Percentiles rank a stretch among this genome's conserved stretches.
phyloP scores from a whole-genome alignment of 257 asterid genomes.

The Solanum dulcamara region DNA sequence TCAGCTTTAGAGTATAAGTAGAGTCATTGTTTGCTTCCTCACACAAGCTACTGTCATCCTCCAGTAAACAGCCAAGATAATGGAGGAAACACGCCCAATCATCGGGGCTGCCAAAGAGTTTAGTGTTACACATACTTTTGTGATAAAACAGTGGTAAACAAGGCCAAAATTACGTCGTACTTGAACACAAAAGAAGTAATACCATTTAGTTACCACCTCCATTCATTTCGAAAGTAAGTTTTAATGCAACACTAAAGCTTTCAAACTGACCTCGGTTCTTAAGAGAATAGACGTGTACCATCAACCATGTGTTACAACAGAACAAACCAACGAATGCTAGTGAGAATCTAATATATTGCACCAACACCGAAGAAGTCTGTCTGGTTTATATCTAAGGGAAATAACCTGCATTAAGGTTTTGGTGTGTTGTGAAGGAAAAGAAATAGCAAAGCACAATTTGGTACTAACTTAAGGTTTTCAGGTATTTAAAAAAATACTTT shows the following conservation, averaged over 20 bases:
- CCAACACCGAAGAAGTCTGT: not conserved
- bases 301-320: not conserved
- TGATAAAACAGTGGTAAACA: not conserved
- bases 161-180: slow-evolving; percentile 1
- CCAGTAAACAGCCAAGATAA: slow-evolving; percentile 80
- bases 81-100: slow-evolving; percentile 90
- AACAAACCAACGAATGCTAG: not conserved
- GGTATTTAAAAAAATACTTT: not conserved
- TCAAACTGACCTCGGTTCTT: not conserved
- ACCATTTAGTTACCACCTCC: not conserved
- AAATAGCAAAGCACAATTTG: not conserved
- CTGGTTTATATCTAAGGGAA: not conserved
- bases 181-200: not conserved
- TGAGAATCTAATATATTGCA: not conserved
- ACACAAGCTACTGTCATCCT: slow-evolving; percentile 53
- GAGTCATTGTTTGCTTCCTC: slow-evolving; percentile 23
- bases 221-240: not conserved
- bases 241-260: not conserved
- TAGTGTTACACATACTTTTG: not conserved
- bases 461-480: not conserved
- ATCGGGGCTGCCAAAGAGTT: slow-evolving; percentile 59
- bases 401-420: not conserved
- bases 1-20: slow-evolving; percentile 16
- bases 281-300: not conserved
- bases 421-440: not conserved